Evolutionary conservation across 164 flowering plant genomes (phyloP), one percentile per base, ranked within the genome.

Genomic region (Berberis vulgaris): DNA sequence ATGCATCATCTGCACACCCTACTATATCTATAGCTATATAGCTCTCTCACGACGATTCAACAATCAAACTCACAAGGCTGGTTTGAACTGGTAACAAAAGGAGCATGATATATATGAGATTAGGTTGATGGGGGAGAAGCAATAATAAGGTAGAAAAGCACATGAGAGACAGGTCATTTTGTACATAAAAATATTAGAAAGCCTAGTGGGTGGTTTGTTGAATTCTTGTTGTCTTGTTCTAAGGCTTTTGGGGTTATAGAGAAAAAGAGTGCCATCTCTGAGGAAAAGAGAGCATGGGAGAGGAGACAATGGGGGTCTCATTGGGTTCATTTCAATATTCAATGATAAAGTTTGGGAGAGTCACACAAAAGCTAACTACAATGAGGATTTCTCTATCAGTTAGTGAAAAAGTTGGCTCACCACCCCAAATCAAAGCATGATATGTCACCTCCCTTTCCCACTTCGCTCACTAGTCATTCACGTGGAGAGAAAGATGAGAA

Each of bases 101-200:
- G 11, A 43, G 46, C 57, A 41, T 39, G 10, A 26, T 57, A 43
- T 55, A 26, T 13, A 57, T 59, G 68, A 52, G 67, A 43, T 52
- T 41, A 54, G 62, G 73, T 63, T 59, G 46, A 59, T 58, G 54
- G 46, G 26, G 26, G 54, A 67, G 55, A 41, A 58, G 46, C 45
- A 72, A 68, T 65, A 64, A 72, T 61, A 64, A 63, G 47, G 58
- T n/a, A 52, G 68, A 68, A 72, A 73, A 63, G 60, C 85, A 84
- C 82, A 82, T 82, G 85, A 77, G 46, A 41, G 80, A 79, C 86
- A 84, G 85, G 85, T 84, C 84, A 84, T 79, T 63, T 60, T 57
- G 65, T 47, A 64, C 56, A 59, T 79, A 73, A 70, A 26, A 75
- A 69, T 66, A 82, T 69, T 61, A 74, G 75, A 81, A 80, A 67